Evolutionary conservation across 2,329 filamentous ascomycete genomes (phyloP).

Genomic region (Monosporascus sp.): DNA sequence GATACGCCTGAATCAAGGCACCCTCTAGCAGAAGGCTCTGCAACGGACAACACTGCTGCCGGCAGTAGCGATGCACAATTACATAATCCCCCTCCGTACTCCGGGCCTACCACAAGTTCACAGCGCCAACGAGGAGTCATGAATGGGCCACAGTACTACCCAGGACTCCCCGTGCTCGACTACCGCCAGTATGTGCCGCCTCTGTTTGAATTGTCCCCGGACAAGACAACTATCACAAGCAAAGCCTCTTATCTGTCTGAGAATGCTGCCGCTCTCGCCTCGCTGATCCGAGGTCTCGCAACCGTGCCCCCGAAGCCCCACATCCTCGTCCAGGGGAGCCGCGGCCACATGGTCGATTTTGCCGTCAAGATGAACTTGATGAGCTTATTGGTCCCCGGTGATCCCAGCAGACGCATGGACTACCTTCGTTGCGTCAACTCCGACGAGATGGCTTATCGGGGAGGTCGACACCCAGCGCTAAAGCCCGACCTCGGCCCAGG

Average conservation of each 20-base stretch:
- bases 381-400: conserved; percentile 44
- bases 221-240: conserved; percentile 42
- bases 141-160: conserved; percentile 32
- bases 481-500: conserved; percentile 36
- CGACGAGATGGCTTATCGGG: conserved; percentile 46
- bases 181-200: conserved; percentile 48
- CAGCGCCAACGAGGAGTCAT: conserved; percentile 7
- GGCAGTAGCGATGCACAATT: neutral
- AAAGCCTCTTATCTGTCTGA: conserved; percentile 43
- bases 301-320: conserved; percentile 50
- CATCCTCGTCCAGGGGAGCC: conserved; percentile 43
- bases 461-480: conserved; percentile 35
- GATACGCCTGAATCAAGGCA: conserved; percentile 7
- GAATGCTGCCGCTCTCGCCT: conserved; percentile 37
- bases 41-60: conserved; percentile 1
- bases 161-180: conserved; percentile 43
- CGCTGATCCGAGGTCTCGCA: conserved; percentile 42
- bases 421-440: conserved; percentile 46
- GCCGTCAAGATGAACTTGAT: conserved; percentile 50
- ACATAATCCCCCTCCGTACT: conserved; percentile 22
- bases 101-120: conserved; percentile 17
- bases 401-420: conserved; percentile 39
- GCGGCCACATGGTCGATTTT: conserved; percentile 43
- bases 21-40: conserved; percentile 7
- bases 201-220: conserved; percentile 44